phyloP scores from a whole-genome alignment of 768 basidiomycete species.

The Rhodosporidiobolus sp. region DNA sequence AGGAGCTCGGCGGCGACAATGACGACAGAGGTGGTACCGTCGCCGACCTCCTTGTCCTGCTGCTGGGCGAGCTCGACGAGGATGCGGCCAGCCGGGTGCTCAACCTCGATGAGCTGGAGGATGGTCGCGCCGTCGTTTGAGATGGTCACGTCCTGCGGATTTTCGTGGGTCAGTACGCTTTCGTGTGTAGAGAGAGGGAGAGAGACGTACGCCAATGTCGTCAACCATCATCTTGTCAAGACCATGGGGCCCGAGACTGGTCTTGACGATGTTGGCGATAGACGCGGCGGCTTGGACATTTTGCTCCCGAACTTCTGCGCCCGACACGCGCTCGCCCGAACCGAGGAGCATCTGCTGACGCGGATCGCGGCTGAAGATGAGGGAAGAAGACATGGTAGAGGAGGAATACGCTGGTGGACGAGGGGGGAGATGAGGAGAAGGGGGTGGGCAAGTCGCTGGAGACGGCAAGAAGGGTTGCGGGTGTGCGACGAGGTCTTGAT shows the following conservation, averaged over 20 bases:
- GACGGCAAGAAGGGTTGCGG: neutral
- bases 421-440: neutral
- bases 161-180: neutral
- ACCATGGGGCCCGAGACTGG: constrained; percentile 88
- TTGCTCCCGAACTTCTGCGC: constrained; percentile 37
- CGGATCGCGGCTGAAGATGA: constrained; percentile 33
- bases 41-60: constrained; percentile 93
- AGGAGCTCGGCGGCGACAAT: constrained; percentile 96
- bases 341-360: constrained; percentile 31
- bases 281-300: constrained; percentile 90
- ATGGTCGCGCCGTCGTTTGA: constrained; percentile 99
- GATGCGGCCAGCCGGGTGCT: constrained; percentile 94
- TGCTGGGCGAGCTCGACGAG: constrained; percentile 98
- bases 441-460: too few relatives aligned
- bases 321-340: constrained; percentile 36
- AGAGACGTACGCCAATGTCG: constrained; percentile 77
- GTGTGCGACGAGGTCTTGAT: neutral
- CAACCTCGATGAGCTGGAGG: constrained; percentile 83
- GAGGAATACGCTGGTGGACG: too few relatives aligned
- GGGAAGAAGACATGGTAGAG: constrained; percentile 11
- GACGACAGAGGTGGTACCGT: constrained; percentile 97
- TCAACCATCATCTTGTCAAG: constrained; percentile 80
- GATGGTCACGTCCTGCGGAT: constrained; percentile 87
- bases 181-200: neutral
- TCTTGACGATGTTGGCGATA: constrained; percentile 96